A percentile compares a stretch with the other conserved stretches of the same genome.
These are phyloP conservation scores for Jimgerdemannia flammicorona DNA, from an alignment of 192 early-diverging fungal genomes.

Conservation along the genomic window DNA sequence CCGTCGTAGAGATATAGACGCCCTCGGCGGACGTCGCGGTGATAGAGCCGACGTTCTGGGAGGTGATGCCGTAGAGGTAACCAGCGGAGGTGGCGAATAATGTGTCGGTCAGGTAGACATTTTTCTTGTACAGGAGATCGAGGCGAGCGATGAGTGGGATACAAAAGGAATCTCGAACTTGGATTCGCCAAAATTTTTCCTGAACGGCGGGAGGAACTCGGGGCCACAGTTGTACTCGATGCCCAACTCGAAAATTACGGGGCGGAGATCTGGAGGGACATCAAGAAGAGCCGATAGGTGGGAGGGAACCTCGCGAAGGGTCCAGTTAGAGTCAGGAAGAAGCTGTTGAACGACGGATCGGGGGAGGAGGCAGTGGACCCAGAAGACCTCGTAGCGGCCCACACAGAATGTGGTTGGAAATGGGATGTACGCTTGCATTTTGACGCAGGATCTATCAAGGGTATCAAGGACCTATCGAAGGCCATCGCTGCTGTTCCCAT, in stretches of 20 bases:
- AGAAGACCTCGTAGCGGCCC: not conserved
- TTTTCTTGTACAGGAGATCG: not conserved
- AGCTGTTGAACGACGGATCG: not conserved
- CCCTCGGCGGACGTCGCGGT: not conserved
- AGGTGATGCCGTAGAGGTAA: not conserved
- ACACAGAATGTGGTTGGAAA: not conserved
- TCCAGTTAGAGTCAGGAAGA: not conserved
- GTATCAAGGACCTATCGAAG: no score
- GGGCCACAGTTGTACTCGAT: not conserved
- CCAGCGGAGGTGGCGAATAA: not conserved
- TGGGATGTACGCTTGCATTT: not conserved
- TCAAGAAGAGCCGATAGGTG: not conserved
- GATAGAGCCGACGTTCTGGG: not conserved
- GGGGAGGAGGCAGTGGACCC: not conserved
- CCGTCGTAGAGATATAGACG: not conserved
- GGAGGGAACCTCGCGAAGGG: not conserved
- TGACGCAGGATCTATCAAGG: no score
- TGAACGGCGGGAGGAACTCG: not conserved
- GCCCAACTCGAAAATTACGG: not conserved
- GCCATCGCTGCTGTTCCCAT: no score
- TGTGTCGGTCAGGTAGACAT: not conserved
- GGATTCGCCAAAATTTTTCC: not conserved
- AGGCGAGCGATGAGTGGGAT: not conserved
- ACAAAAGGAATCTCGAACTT: slow-evolving; percentile 1
- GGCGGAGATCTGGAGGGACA: not conserved